Evolutionary conservation across 2,329 filamentous ascomycete species (phyloP), one percentile per base, ranked within the genome.

Genomic region (Xylariaceae sp.): DNA sequence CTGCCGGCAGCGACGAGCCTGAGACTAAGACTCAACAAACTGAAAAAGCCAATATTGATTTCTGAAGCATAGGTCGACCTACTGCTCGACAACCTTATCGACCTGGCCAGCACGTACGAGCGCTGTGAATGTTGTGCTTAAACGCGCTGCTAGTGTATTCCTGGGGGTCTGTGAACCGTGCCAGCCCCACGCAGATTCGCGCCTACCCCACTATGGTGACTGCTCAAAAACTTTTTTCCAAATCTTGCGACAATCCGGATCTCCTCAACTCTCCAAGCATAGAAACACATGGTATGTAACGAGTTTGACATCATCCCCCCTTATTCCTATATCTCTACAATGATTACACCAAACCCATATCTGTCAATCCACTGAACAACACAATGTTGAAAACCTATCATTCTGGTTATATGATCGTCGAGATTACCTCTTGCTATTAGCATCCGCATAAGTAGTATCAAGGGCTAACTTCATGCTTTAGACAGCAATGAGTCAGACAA

Each of bases 281-380:
- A 9, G n/a, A 15, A 18, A 51, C 44, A 41, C 53, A 32, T 5
- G 15, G 15, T 12, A 14, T 36, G 52, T 47, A 61, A 52, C 62
- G 65, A 53, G 61, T 61, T 65, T 39, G 31, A 42, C 33, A 50
- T 30, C 36, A 41, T 47, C 46, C 49, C 31, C n/a, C 40, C 47
- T 32, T 15, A 36, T 48, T 36, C 2, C 32, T 7, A 10, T 38
- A 10, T n/a, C 44, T 42, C 42, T 52, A 55, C 43, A 56, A 87
- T 87, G 85, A 87, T 83, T 82, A 82, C 72, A 76, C 66, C 72
- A 72, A 70, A 71, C 63, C 58, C 73, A 75, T 82, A 88, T 89
- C 86, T 89, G 86, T 89, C 86, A 89, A 89, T 89, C 86, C 83
- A 77, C 86, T 87, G 85, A 89, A 74, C 4, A 36, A 36, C 5